Base-by-base conservation (phyloP, 1,284 basidiomycete species). In the Cryptococcus sp. region DNA sequence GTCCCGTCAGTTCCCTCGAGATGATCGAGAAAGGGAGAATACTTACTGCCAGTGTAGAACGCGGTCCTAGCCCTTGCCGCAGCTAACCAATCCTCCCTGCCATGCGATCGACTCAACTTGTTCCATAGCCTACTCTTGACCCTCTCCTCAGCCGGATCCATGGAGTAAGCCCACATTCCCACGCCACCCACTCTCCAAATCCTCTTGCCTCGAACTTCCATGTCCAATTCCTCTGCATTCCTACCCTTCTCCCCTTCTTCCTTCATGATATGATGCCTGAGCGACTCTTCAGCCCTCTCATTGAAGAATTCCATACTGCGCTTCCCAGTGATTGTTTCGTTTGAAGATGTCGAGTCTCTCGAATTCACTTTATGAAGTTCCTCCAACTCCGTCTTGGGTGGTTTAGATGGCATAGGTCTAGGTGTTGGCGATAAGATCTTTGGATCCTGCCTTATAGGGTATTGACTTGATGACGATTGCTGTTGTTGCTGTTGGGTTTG, bases 21-120 rank as follows among this genome's bases (percentile, higher is more conserved):
- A 50, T 18, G 31, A 11, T 9, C 7, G 13, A 16, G 4, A 34
- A 40, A 24, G 53, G 43, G 19, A 10, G 9, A 23, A 4, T 13
- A 52, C 62, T 52, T 19, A 64, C 66, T 57, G 16, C 52, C 34
- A 16, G 47, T 52, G 50, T 70, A 72, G 16, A 60, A 59, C 4
- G 57, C 82, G 13, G 78, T 83, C n/a, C 79, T 87, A 21, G 82
- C 84, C 7, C 77, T 86, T 21, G 79, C 84, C 16, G 83, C 79
- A 3, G 83, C 84, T 56, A 83, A 81, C 69, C 83, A 86, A 64
- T 86, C 86, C 16, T 59, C 56, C 25, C 52, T 48, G 4, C 60
- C 59, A 43, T 66, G 57, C 42, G 58, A 52, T 14, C 56, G 47
- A 7, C 55, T 48, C 56, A 57, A 70, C n/a, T 63, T 53, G 32